These are phyloP conservation scores for Paragyromitra xinjiangensis DNA, from an alignment of 495 filamentous ascomycete species.

Conservation along the genomic window DNA sequence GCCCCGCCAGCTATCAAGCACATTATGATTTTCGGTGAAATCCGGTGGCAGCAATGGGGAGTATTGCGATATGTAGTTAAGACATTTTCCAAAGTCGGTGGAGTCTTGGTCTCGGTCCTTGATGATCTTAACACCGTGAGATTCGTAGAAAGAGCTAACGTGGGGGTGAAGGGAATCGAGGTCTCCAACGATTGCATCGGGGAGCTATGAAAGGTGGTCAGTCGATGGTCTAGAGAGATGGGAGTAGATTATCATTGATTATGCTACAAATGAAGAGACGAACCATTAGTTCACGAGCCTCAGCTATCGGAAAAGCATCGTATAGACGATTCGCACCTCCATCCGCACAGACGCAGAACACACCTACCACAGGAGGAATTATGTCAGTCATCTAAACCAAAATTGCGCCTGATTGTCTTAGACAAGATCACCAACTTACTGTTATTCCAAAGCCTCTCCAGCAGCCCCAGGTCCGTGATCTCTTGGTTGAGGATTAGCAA, in stretches of 20 bases:
- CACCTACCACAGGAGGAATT: not conserved
- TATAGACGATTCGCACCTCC: conserved; percentile 87
- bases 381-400: conserved; percentile 8
- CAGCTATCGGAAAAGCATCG: conserved; percentile 62
- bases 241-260: not conserved
- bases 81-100: conserved; percentile 81
- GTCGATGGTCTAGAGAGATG: not conserved
- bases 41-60: conserved; percentile 56
- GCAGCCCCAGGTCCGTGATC: conserved; percentile 65
- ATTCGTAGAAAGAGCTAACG: conserved; percentile 69
- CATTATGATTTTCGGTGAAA: conserved; percentile 23
- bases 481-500: conserved; percentile 78
- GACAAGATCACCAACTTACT: conserved; percentile 60
- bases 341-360: conserved; percentile 77
- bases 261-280: conserved; percentile 2
- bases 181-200: conserved; percentile 81
- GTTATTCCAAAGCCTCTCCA: conserved; percentile 66
- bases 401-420: not conserved
- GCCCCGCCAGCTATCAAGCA: conserved; percentile 43
- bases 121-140: conserved; percentile 66
- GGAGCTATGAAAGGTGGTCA: conserved; percentile 60
- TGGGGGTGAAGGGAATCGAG: conserved; percentile 78
- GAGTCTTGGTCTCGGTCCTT: conserved; percentile 79
- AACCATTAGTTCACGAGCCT: conserved; percentile 45
- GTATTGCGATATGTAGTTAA: conserved; percentile 69